Evolutionary conservation across 2,329 filamentous ascomycete genomes (phyloP).

Genomic region (Fulvia fulva): DNA sequence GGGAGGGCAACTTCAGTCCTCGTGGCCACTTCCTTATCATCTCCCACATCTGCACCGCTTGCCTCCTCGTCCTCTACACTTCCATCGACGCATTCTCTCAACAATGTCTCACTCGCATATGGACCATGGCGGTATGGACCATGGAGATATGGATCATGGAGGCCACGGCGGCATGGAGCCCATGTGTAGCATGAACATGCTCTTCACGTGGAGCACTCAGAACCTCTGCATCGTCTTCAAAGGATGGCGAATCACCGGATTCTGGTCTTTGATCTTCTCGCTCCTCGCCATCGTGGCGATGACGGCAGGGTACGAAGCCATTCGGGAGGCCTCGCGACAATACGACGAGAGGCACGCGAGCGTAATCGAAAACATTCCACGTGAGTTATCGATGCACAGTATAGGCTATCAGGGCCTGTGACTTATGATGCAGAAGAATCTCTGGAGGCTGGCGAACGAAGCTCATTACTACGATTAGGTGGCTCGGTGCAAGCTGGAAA

Average conservation of each 20-base stretch:
- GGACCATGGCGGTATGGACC: constrained; percentile 45
- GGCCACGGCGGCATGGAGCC: constrained; percentile 16
- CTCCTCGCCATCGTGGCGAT: constrained; percentile 77
- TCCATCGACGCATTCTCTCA: not conserved
- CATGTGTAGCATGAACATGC: constrained; percentile 85
- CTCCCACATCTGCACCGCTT: not conserved
- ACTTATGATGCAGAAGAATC: not conserved
- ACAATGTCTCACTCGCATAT: constrained; percentile 24
- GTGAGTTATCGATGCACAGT: constrained; percentile 30
- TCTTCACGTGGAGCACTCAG: constrained; percentile 92
- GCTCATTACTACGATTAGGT: constrained; percentile 58
- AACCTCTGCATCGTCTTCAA: constrained; percentile 96
- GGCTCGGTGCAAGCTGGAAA: constrained; percentile 44
- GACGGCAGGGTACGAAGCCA: constrained; percentile 86
- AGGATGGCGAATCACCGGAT: constrained; percentile 79
- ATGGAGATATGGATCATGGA: constrained; percentile 54
- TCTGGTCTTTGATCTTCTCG: constrained; percentile 71
- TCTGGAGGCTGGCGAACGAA: constrained; percentile 43
- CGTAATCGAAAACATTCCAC: constrained; percentile 42
- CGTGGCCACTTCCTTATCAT: not conserved
- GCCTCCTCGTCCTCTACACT: not conserved
- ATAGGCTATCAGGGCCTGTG: not conserved
- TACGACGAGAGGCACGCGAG: constrained; percentile 62
- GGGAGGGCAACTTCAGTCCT: not conserved
- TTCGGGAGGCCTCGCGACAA: constrained; percentile 70